These are phyloP conservation scores for Alternaria metachromatica DNA, from an alignment of 2,329 filamentous ascomycete species.

Conservation along the genomic window DNA sequence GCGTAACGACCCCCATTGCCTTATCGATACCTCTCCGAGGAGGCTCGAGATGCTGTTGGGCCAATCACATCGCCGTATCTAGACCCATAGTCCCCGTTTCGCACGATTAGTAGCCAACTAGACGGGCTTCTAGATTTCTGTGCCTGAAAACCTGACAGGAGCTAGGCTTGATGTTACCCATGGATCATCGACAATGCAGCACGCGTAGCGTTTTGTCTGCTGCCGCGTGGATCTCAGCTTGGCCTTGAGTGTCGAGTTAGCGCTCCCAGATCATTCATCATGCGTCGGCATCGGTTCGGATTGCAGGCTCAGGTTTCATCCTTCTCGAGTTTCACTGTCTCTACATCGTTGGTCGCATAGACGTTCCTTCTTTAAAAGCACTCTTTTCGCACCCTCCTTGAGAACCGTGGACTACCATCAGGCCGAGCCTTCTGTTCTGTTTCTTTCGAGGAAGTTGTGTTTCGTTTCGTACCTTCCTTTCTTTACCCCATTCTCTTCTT, in stretches of 20 bases:
- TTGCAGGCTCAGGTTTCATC: slow-evolving; percentile 26
- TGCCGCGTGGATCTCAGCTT: slow-evolving; percentile 23
- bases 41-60: slow-evolving; percentile 11
- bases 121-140: slow-evolving; percentile 12
- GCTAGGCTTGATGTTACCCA: slow-evolving; percentile 11
- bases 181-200: slow-evolving; percentile 16
- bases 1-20: slow-evolving; percentile 39
- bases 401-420: slow-evolving; percentile 34
- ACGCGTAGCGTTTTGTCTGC: slow-evolving; percentile 29
- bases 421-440: slow-evolving; percentile 38
- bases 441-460: slow-evolving; percentile 25
- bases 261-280: slow-evolving; percentile 28
- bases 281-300: slow-evolving; percentile 19
- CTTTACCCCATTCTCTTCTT: slow-evolving; percentile 23
- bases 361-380: slow-evolving; percentile 36
- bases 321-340: slow-evolving; percentile 25
- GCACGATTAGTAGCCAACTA: slow-evolving; percentile 18
- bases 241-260: slow-evolving; percentile 22
- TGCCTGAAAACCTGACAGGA: slow-evolving; percentile 13
- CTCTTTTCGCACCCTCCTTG: slow-evolving; percentile 33
- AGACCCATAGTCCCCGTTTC: slow-evolving; percentile 17
- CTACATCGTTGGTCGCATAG: slow-evolving; percentile 15
- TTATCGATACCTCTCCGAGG: slow-evolving; percentile 24
- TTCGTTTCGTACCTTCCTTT: slow-evolving; percentile 31
- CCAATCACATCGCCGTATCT: slow-evolving; percentile 29